These are phyloP conservation scores for Kodamaea alishanica DNA, from an alignment of 1,139 yeast genomes.

Conservation along the genomic window DNA sequence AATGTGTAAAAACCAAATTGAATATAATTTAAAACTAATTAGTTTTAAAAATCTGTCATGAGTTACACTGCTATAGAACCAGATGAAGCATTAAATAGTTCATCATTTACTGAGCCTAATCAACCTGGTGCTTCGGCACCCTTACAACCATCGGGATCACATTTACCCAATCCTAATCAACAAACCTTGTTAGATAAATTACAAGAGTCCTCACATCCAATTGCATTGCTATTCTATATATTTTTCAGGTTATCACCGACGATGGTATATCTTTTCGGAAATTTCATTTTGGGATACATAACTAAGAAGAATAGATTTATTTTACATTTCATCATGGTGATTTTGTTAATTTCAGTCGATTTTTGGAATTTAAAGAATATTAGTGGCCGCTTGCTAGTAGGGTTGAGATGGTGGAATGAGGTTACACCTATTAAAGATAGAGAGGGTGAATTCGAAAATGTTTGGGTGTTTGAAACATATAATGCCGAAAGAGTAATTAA, in stretches of 20 bases:
- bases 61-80: constrained; percentile 26
- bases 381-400: constrained; percentile 84
- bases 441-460: constrained; percentile 57
- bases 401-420: constrained; percentile 95
- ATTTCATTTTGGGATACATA: constrained; percentile 48
- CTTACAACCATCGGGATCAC: too few species aligned
- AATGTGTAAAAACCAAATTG: constrained; percentile 4
- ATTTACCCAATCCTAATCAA: background rate
- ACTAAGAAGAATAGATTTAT: constrained; percentile 55
- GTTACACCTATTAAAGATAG: constrained; percentile 35
- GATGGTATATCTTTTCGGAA: constrained; percentile 65
- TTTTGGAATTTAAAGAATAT: constrained; percentile 94
- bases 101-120: background rate
- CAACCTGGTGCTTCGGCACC: too few species aligned
- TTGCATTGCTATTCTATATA: constrained; percentile 64
- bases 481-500: constrained; percentile 79
- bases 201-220: constrained; percentile 70
- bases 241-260: constrained; percentile 63
- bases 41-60: constrained; percentile 1
- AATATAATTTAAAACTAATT: background rate
- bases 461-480: constrained; percentile 89
- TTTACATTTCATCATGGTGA: constrained; percentile 71
- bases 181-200: constrained; percentile 11
- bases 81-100: constrained; percentile 17
- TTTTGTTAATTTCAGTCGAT: constrained; percentile 77